Evolutionary conservation across 345 rosid genomes (phyloP).

Genomic region (Rhodamnia argentea): DNA sequence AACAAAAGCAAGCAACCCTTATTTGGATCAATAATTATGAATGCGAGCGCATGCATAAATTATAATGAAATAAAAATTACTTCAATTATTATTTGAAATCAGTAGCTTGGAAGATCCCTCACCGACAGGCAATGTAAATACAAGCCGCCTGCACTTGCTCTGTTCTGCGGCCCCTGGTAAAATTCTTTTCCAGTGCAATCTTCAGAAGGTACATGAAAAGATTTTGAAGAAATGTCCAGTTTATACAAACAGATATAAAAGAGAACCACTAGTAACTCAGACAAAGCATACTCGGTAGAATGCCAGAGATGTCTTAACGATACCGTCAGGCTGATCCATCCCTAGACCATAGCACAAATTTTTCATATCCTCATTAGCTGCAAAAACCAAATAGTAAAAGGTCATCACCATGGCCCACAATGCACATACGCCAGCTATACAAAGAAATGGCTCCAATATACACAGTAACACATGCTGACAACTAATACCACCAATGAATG

Average conservation of each 20-base stretch:
- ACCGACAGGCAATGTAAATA: slow-evolving; percentile 92
- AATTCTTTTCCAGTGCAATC: slow-evolving; percentile 70
- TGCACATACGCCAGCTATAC: neutral
- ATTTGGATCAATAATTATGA: neutral
- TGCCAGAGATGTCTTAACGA: slow-evolving; percentile 38
- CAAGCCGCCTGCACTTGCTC: slow-evolving; percentile 83
- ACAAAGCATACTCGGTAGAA: slow-evolving; percentile 52
- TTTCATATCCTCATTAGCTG: slow-evolving; percentile 57
- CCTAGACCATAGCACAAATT: slow-evolving; percentile 40
- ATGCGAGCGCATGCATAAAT: neutral
- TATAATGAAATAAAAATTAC: neutral
- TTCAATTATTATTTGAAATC: neutral
- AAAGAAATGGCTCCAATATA: neutral
- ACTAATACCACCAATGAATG: neutral
- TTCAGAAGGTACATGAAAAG: slow-evolving; percentile 16
- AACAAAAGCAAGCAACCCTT: neutral
- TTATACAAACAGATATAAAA: neutral
- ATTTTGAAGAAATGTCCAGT: neutral
- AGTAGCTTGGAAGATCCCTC: slow-evolving; percentile 5
- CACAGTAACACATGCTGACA: neutral
- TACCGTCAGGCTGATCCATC: slow-evolving; percentile 51
- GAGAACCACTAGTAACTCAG: neutral
- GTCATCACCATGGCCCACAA: neutral
- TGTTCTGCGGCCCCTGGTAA: slow-evolving; percentile 75
- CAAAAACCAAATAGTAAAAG: neutral